These are phyloP conservation scores for Helotiales sp. DNA, from an alignment of 2,329 filamentous ascomycete species.

Conservation along the genomic window DNA sequence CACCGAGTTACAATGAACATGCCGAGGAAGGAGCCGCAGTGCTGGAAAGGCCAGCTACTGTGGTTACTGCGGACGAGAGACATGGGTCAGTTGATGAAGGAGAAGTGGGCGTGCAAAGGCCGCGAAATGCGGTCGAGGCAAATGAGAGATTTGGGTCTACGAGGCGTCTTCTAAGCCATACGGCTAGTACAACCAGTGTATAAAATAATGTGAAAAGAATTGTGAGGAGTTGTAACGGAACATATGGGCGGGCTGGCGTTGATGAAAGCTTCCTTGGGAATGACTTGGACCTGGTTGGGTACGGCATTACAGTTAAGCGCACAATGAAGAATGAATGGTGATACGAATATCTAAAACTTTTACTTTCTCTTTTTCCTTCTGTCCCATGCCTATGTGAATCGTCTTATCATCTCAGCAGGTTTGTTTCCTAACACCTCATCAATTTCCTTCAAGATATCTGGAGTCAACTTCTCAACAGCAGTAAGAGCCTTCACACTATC, in stretches of 20 bases:
- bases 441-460: constrained; percentile 59
- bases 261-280: not conserved
- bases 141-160: constrained; percentile 10
- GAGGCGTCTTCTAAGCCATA: constrained; percentile 15
- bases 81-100: not conserved
- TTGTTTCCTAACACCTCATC: constrained; percentile 60
- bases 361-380: not conserved
- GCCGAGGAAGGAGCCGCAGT: not conserved
- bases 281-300: not conserved
- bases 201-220: not conserved
- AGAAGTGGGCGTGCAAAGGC: constrained; percentile 13
- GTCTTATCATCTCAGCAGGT: constrained; percentile 41
- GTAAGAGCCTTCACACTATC: constrained; percentile 57
- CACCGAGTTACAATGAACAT: constrained; percentile 29
- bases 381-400: constrained; percentile 17
- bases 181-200: not conserved
- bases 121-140: constrained; percentile 18
- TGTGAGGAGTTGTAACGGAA: not conserved
- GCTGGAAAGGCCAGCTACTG: not conserved
- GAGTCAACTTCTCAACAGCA: constrained; percentile 56
- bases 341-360: not conserved
- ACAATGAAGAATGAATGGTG: not conserved
- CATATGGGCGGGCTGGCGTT: not conserved
- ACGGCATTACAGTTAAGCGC: not conserved
- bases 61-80: not conserved